These are phyloP conservation scores for Oligophagozyma castellii DNA, from an alignment of 1,139 yeast species.

Conservation along the genomic window DNA sequence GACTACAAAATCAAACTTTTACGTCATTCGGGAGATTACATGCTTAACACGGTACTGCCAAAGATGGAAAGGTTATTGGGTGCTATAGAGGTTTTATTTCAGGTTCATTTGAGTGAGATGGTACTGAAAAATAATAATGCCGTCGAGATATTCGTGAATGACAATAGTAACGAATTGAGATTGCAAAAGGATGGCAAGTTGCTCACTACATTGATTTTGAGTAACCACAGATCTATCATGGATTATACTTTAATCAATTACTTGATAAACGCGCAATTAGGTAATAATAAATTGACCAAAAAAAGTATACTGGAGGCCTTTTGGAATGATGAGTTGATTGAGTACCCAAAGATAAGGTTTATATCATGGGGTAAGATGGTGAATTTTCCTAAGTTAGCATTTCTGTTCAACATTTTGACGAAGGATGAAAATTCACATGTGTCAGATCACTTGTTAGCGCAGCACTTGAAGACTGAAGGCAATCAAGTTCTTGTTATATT, in stretches of 20 bases:
- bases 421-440: slow-evolving; percentile 19
- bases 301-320: slow-evolving; percentile 4
- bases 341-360: slow-evolving; percentile 11
- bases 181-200: slow-evolving; percentile 6
- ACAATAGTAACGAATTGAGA: slow-evolving; percentile 12
- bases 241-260: slow-evolving; percentile 20
- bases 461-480: slow-evolving; percentile 7
- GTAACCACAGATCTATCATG: slow-evolving; percentile 23
- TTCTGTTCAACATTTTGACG: slow-evolving; percentile 13
- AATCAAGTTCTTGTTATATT: slow-evolving; percentile 31
- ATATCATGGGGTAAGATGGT: slow-evolving; percentile 20
- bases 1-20: slow-evolving; percentile 3
- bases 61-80: slow-evolving; percentile 5
- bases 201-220: slow-evolving; percentile 14
- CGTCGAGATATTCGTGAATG: slow-evolving; percentile 13
- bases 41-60: slow-evolving; percentile 6
- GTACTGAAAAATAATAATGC: slow-evolving; percentile 11
- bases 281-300: slow-evolving; percentile 2
- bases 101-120: slow-evolving; percentile 11
- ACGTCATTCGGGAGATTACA: slow-evolving; percentile 4
- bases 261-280: slow-evolving; percentile 6
- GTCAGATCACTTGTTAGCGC: slow-evolving; percentile 5
- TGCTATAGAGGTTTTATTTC: slow-evolving; percentile 10
- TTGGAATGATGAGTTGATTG: slow-evolving; percentile 4
- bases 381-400: slow-evolving; percentile 15